These are phyloP conservation scores for Heliocybe sulcata DNA, from an alignment of 1,284 basidiomycete genomes.

Conservation along the genomic window DNA sequence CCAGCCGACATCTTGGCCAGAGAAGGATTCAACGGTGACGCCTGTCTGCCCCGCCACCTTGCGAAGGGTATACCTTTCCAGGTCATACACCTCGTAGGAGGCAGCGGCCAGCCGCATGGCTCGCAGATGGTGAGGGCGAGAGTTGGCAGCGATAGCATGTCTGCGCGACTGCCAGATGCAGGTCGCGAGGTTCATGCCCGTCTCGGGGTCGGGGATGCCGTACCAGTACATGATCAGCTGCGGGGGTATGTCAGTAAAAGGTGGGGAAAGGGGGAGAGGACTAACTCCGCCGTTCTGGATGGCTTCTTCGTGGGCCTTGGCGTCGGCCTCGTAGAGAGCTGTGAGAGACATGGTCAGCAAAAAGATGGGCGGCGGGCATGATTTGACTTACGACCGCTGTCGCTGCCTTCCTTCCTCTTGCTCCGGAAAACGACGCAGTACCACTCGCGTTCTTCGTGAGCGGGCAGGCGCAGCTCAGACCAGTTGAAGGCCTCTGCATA, in stretches of 20 bases:
- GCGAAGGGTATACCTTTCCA: constrained; percentile 68
- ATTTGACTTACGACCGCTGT: constrained; percentile 50
- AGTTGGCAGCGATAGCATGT: constrained; percentile 76
- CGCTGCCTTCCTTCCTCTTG: constrained; percentile 62
- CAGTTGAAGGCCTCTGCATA: constrained; percentile 86
- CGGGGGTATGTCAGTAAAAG: constrained; percentile 5
- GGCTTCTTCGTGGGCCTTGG: constrained; percentile 85
- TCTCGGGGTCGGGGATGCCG: constrained; percentile 69
- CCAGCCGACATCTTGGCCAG: constrained; percentile 67
- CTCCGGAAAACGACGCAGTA: constrained; percentile 89
- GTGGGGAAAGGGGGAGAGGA: constrained; percentile 9
- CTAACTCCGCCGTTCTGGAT: constrained; percentile 76
- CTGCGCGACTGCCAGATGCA: constrained; percentile 89
- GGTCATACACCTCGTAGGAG: constrained; percentile 74
- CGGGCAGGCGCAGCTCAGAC: constrained; percentile 60
- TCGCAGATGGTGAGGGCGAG: constrained; percentile 70
- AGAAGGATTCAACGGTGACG: constrained; percentile 53
- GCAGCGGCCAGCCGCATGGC: constrained; percentile 76
- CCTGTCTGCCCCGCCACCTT: constrained; percentile 54
- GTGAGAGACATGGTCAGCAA: constrained; percentile 7
- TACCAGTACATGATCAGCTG: constrained; percentile 87
- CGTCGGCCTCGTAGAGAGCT: constrained; percentile 84
- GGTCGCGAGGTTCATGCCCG: constrained; percentile 86
- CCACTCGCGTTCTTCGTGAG: constrained; percentile 76
- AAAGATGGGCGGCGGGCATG: constrained; percentile 3